Evolutionary conservation across 1,284 basidiomycete genomes (phyloP).

Genomic region (Boletus smithii): DNA sequence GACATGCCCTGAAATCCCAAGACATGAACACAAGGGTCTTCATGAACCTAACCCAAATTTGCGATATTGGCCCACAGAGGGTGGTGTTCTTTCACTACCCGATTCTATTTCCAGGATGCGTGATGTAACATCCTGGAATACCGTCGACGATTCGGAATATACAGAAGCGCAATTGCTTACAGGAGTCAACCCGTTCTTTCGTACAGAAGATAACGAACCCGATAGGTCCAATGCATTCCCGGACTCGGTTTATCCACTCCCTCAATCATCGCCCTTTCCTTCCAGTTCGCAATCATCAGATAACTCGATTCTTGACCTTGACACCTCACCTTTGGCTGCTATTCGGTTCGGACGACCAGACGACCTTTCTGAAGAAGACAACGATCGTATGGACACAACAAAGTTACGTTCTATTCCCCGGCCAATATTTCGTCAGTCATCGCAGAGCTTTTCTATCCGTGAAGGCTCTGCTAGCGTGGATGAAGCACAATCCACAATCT

Average conservation of each 20-base stretch:
- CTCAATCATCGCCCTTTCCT: conserved; percentile 22
- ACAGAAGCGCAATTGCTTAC: background rate
- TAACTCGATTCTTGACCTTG: conserved; percentile 23
- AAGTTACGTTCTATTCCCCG: background rate
- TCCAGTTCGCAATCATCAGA: conserved; percentile 15
- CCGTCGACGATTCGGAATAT: conserved; percentile 4
- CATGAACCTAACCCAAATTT: background rate
- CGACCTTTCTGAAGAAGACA: background rate
- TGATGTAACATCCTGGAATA: background rate
- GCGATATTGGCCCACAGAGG: background rate
- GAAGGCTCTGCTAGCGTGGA: background rate
- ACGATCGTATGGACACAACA: background rate
- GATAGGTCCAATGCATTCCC: background rate
- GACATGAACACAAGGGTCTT: background rate
- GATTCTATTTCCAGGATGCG: background rate
- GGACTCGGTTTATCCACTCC: conserved; percentile 8
- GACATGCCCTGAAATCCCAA: background rate
- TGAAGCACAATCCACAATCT: background rate
- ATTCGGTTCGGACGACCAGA: background rate
- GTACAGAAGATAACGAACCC: background rate
- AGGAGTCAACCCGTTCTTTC: background rate
- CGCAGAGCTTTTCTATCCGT: background rate
- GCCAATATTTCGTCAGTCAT: background rate
- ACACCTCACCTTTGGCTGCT: conserved; percentile 20
- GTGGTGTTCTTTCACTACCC: background rate